Base-by-base conservation (phyloP, 148 eudicot species). In the Diospyros lotus region DNA sequence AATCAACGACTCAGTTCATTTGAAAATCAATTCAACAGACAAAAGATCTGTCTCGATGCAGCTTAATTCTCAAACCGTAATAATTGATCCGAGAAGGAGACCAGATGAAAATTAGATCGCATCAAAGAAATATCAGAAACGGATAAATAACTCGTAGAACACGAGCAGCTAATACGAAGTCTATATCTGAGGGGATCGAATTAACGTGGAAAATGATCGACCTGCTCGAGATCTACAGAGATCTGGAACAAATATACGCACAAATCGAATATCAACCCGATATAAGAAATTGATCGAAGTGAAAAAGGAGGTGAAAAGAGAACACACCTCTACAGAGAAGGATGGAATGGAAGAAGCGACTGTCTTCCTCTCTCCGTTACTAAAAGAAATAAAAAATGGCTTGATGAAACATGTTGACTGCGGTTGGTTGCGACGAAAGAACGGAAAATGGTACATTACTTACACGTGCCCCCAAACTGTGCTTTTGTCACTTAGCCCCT, bases 311-410 rank as follows among this genome's bases (percentile, higher is more conserved):
- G 0, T 13, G 50, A 15, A n/a, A 50, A 51, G 65, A 73, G 14
- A 13, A 51, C 48, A 46, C 54, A 73, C 76, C 76, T 50, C 76
- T 39, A 38, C 59, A 10, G 44, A 50, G 59, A n/a, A 46, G 15
- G 68, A 73, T 73, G 38, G 40, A 50, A 58, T 44, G 43, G 63
- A 12, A 17, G 11, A 42, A 17, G 52, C 14, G 64, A 4, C 0
- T 28, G 28, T 28, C 52, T 48, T 8, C 52, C 52, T 1, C 52
- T 48, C 8, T 48, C 52, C 4, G 52, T 48, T 48, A 0, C 28
- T 28, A 28, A 28, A 28, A 28, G 28, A 28, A 28, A 28, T 28
- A 28, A 28, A 28, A 28, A 28, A 28, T 28, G 28, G 28, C 28
- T 28, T 28, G 28, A 28, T 28, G 28, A 28, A 28, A 28, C 28